Percentiles rank a stretch among this genome's conserved stretches.
Conservation (phyloP, 768 basidiomycete genomes). For the Collybiopsis luxurians region DNA sequence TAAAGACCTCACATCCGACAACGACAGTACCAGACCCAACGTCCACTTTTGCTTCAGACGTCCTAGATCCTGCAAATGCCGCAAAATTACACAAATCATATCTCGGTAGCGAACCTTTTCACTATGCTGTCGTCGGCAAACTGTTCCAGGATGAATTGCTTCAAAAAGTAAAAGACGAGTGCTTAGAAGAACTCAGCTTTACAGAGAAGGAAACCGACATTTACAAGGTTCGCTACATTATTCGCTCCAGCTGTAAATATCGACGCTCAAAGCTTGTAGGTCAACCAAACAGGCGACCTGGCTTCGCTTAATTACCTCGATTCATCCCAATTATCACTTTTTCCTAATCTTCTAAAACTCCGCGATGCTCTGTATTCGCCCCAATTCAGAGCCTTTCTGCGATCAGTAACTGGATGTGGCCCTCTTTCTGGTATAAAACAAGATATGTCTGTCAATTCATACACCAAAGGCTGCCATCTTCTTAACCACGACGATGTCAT, state of each 20-base stretch:
- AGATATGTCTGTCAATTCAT: slow-evolving; percentile 94
- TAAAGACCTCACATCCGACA: slow-evolving; percentile 24
- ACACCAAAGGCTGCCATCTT: slow-evolving; percentile 88
- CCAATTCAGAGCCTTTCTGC: slow-evolving; percentile 79
- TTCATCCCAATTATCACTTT: slow-evolving; percentile 68
- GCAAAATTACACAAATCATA: slow-evolving; percentile 58
- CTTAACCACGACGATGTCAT: slow-evolving; percentile 99
- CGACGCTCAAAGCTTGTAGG: slow-evolving; percentile 41
- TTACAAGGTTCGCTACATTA: slow-evolving; percentile 67
- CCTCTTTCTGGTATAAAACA: slow-evolving; percentile 88
- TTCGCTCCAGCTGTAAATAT: too few species aligned
- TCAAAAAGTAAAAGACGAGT: slow-evolving; percentile 80
- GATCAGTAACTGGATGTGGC: slow-evolving; percentile 87
- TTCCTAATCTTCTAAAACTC: slow-evolving; percentile 77
- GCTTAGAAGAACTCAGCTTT: slow-evolving; percentile 73
- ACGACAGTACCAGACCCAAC: slow-evolving; percentile 28
- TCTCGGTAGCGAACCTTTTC: slow-evolving; percentile 64
- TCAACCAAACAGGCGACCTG: slow-evolving; percentile 96
- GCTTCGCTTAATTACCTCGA: slow-evolving; percentile 89
- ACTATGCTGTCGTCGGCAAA: slow-evolving; percentile 75
- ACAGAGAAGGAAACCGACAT: slow-evolving; percentile 97
- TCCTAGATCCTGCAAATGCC: slow-evolving; percentile 59
- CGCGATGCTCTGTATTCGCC: slow-evolving; percentile 90
- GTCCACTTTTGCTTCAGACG: slow-evolving; percentile 43
- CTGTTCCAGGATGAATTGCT: slow-evolving; percentile 85